phyloP scores from a whole-genome alignment of 2,329 filamentous ascomycete species.

The Metarhizium brunneum region DNA sequence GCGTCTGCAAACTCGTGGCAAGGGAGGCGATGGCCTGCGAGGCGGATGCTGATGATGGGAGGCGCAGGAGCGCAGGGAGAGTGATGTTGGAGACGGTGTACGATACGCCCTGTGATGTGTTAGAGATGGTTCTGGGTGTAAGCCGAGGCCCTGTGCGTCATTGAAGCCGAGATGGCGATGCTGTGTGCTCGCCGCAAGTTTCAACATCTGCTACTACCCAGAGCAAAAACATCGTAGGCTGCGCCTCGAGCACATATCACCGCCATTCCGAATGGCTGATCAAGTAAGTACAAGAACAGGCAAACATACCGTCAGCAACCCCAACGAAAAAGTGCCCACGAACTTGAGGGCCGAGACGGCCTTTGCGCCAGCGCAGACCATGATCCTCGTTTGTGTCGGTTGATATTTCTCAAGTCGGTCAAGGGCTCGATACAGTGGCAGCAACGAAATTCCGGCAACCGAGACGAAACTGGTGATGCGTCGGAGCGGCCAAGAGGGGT shows the following conservation, averaged over 20 bases:
- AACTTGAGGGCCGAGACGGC: slow-evolving; percentile 75
- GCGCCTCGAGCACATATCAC: too few relatives aligned
- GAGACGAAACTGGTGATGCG: neutral
- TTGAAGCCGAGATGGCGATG: neutral
- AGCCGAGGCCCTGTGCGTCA: neutral
- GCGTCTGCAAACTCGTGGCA: slow-evolving; percentile 50
- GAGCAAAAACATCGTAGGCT: too few relatives aligned
- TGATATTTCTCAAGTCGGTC: neutral
- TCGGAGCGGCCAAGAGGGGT: neutral
- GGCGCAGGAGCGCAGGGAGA: slow-evolving; percentile 69
- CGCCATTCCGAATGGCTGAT: neutral
- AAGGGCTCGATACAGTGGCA: neutral
- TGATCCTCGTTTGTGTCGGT: slow-evolving; percentile 21
- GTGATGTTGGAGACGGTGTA: slow-evolving; percentile 73
- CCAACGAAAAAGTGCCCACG: slow-evolving; percentile 81
- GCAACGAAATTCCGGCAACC: neutral
- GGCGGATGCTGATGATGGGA: slow-evolving; percentile 66
- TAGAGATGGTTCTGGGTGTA: neutral
- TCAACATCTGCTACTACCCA: too few relatives aligned
- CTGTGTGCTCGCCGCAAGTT: too few relatives aligned
- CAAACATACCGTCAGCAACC: slow-evolving; percentile 69
- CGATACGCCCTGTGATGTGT: slow-evolving; percentile 62
- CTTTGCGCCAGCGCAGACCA: slow-evolving; percentile 50
- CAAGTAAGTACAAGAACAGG: slow-evolving; percentile 6
- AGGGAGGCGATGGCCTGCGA: slow-evolving; percentile 63